Base-by-base conservation (phyloP, 148 eudicot genomes). In the Linanthus parryae region DNA sequence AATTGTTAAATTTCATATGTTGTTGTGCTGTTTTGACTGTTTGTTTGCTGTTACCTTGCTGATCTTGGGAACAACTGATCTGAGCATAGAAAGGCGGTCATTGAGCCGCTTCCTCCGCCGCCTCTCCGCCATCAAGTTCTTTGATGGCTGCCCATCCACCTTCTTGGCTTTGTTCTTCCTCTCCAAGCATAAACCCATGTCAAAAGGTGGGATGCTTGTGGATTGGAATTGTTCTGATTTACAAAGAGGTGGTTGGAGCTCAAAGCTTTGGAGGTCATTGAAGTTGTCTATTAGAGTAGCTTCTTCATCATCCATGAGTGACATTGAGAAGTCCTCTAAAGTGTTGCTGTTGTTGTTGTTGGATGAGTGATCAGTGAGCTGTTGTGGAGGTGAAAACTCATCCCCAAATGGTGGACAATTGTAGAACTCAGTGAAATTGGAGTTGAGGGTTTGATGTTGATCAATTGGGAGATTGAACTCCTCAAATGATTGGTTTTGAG, bases 31-130 rank as follows among this genome's bases (percentile, higher is more conserved):
- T n/a, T n/a, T n/a, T n/a, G n/a, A n/a, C n/a, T n/a, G n/a, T n/a
- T n/a, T n/a, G n/a, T n/a, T n/a, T n/a, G 16, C 1, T 5, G 7
- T 9, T 59, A 85, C 95, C 95, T 82, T 85, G 74, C 83, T 85
- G 21, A 85, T 85, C 70, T 85, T 85, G 12, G 95, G 95, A 38
- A 85, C 95, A 31, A 85, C 82, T 19, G 95, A 85, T 82, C 95
- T 56, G 15, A 85, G 83, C 95, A 85, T 79, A 1, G 85, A 76
- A 16, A 85, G 79, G 12, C 95, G 70, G 50, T 85, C 95, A 62
- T 85, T 85, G 14, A 85, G 47, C 1, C 85, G 54, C 62, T 85
- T 85, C 38, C 95, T 68, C 33, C 95, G 38, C 45, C 94, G 51
- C 10, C 94, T 62, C 60, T 85, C 94, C 0, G 94, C 94, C 94